phyloP scores from a whole-genome alignment of 371 early-diverging fungal species.

The Cokeromyces recurvatus region DNA sequence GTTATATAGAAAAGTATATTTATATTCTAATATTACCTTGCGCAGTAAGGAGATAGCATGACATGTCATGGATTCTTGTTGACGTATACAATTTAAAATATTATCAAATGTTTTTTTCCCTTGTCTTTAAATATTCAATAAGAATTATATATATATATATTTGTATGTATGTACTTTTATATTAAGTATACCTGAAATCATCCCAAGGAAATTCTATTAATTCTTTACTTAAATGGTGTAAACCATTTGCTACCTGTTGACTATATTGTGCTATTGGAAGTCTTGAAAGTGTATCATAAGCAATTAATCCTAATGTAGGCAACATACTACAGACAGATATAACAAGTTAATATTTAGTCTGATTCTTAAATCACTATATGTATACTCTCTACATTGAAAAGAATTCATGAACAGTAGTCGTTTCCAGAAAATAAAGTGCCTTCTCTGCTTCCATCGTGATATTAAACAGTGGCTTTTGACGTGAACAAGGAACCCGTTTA shows the following conservation, averaged over 20 bases:
- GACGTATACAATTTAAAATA: constrained; percentile 46
- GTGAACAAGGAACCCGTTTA: constrained; percentile 58
- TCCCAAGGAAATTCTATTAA: constrained; percentile 52
- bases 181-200: constrained; percentile 36
- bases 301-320: constrained; percentile 67
- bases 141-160: no score
- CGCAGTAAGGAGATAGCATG: constrained; percentile 60
- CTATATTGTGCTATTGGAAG: constrained; percentile 59
- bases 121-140: constrained; percentile 20
- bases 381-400: constrained; percentile 66
- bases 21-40: constrained; percentile 35
- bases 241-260: constrained; percentile 34
- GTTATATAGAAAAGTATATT: no score
- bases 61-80: constrained; percentile 56
- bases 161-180: no score
- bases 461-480: constrained; percentile 83
- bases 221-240: constrained; percentile 43
- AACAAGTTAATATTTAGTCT: no score
- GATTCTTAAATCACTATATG: no score
- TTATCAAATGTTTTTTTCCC: constrained; percentile 36
- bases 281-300: constrained; percentile 68
- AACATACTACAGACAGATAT: constrained; percentile 54
- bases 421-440: constrained; percentile 71
- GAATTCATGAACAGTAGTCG: constrained; percentile 59
- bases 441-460: constrained; percentile 67